Percentiles rank a stretch among this genome's conserved stretches.
phyloP scores from a whole-genome alignment of 352 stramenopile species.

The Phytophthora idaei region DNA sequence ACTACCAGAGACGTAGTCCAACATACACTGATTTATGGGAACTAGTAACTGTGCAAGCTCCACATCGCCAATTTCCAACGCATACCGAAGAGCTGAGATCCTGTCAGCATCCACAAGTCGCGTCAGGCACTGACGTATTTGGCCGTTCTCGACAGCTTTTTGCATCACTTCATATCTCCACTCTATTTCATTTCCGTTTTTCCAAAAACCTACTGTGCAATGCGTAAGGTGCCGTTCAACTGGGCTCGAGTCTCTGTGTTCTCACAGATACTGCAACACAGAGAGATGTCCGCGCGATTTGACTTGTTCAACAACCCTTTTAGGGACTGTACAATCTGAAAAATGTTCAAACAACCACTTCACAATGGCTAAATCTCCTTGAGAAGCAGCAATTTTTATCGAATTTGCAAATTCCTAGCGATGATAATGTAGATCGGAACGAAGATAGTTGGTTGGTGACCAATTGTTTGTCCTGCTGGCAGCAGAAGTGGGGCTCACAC shows the following conservation, averaged over 20 bases:
- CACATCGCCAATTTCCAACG: background rate
- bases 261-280: background rate
- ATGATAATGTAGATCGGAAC: constrained; percentile 28
- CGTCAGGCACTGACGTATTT: background rate
- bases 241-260: background rate
- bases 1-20: background rate
- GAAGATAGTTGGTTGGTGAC: constrained; percentile 22
- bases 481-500: background rate
- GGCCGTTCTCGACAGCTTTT: background rate
- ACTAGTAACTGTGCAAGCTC: background rate
- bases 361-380: constrained; percentile 17
- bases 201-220: background rate
- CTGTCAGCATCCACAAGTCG: background rate
- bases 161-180: background rate
- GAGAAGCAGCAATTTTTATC: constrained; percentile 13
- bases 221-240: background rate
- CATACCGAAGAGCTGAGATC: background rate
- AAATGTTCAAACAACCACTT: constrained; percentile 34
- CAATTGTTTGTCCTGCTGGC: background rate
- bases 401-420: constrained; percentile 15
- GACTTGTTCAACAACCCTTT: background rate
- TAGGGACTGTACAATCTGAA: constrained; percentile 14
- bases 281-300: background rate
- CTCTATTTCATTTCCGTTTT: background rate
- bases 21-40: background rate